A percentile compares a stretch with the other conserved stretches of the same genome.
Evolutionary conservation across 75 land plant genomes (phyloP).

Genomic region (Adiantum capillusveneris): DNA sequence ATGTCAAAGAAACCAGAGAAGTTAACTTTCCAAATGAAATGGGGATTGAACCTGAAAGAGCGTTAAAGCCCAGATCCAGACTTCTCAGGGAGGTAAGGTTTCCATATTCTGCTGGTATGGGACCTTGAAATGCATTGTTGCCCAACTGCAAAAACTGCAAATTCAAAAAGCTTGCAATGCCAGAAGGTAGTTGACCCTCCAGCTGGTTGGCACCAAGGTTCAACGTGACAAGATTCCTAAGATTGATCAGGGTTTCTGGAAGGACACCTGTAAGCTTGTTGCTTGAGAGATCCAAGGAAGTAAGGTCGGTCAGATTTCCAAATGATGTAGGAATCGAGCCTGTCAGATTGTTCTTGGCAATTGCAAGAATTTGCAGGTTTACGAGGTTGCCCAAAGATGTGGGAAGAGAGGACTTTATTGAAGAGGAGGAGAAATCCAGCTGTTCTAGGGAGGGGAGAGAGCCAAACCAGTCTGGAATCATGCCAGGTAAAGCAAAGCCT

Average conservation of each 20-base stretch:
- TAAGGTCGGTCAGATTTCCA: conserved; percentile 27
- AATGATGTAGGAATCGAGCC: conserved; percentile 49
- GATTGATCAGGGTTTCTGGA: conserved; percentile 31
- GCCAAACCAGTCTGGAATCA: conserved; percentile 78
- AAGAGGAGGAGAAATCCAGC: conserved; percentile 54
- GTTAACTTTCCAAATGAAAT: conserved; percentile 38
- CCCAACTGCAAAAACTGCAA: conserved; percentile 35
- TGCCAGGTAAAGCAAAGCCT: conserved; percentile 52
- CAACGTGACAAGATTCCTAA: conserved; percentile 17
- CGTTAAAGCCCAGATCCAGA: conserved; percentile 37
- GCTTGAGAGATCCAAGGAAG: conserved; percentile 40
- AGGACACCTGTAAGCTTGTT: conserved; percentile 60
- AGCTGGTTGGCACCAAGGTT: conserved; percentile 29
- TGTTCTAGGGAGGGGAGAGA: conserved; percentile 22
- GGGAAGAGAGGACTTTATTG: conserved; percentile 53
- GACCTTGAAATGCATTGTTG: conserved; percentile 42
- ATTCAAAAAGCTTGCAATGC: conserved; percentile 7
- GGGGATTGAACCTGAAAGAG: conserved; percentile 37
- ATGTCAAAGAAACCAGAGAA: conserved; percentile 37
- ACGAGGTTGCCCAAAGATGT: conserved; percentile 28
- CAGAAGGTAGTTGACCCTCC: conserved; percentile 16
- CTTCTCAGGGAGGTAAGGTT: conserved; percentile 14
- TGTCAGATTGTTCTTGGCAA: conserved; percentile 11
- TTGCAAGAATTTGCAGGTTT: conserved; percentile 38
- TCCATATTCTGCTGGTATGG: conserved; percentile 38